These are phyloP conservation scores for Osmanthus fragrans DNA, from an alignment of 257 asterid species.

Conservation along the genomic window DNA sequence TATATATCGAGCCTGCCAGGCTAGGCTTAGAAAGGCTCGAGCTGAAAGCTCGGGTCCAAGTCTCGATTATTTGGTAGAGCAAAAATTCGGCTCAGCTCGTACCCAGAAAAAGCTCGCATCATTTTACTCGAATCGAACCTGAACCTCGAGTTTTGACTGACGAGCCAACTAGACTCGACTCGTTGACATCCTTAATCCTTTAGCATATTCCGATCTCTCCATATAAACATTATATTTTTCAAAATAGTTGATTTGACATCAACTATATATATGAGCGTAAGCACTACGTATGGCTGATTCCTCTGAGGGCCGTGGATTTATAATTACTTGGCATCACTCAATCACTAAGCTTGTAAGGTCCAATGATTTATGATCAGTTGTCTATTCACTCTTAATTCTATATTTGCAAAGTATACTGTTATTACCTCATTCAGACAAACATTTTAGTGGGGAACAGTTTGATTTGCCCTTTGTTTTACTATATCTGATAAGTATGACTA, in stretches of 20 bases:
- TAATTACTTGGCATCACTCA: background rate
- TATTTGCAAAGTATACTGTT: background rate
- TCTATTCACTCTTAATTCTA: background rate
- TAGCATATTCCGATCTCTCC: background rate
- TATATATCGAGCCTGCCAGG: too few species aligned
- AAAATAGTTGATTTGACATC: slow-evolving; percentile 15
- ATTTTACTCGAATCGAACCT: too few species aligned
- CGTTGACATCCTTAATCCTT: too few species aligned
- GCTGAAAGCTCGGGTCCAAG: too few species aligned
- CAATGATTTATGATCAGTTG: background rate
- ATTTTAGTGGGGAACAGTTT: background rate
- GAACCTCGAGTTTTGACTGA: too few species aligned
- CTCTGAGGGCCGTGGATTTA: background rate
- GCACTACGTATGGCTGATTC: background rate
- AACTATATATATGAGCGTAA: background rate
- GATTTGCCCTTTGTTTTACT: background rate
- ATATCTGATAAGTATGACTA: background rate
- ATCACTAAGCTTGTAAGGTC: background rate
- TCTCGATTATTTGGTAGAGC: too few species aligned
- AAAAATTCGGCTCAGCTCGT: too few species aligned
- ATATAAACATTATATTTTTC: background rate
- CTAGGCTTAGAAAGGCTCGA: too few species aligned
- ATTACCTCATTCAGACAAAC: background rate
- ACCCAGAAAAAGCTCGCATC: too few species aligned
- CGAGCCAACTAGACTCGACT: too few species aligned